Base-by-base conservation (phyloP, 768 basidiomycete species). In the Leccinum incarnatum region DNA sequence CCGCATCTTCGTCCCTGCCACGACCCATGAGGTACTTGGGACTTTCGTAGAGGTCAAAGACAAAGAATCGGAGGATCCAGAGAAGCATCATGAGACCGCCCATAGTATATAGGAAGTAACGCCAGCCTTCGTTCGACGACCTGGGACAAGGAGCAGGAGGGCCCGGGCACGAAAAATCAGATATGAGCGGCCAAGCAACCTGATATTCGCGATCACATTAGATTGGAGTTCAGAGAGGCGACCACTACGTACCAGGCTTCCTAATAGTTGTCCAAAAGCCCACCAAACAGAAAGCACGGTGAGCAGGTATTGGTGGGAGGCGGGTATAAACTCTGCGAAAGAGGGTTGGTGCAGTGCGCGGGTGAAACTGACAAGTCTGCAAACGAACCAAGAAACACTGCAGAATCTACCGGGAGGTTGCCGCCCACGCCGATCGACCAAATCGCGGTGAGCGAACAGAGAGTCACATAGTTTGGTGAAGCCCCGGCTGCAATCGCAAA, bases 201-300 rank as follows among this genome's bases (percentile, higher is more conserved):
- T 86, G 48, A 47, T 17, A 56, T 55, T 5, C 51, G 15, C 30
- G 17, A 29, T 45, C 11, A 45, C 7, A 45, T 23, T 3, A 15
- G 11, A 30, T 15, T 34, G n/a, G 0, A 14, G 0, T 46, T 65
- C 30, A 3, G 25, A 32, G 54, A 34, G 2, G 10, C 8, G 12
- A 37, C 0, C 2, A 12, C 2, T 11, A 58, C 72, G n/a, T 45
- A 79, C 79, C 52, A 81, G 64, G 62, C 78, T 81, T 17, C 83
- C 86, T 51, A 87, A 67, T 1, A 90, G 78, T 67, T 90, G 89
- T 2, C 88, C 88, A 34, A 91, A 77, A 5, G 87, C 85, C 90
- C 90, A 92, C 86, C 87, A 91, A 37, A 90, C 81, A 0, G 88
- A 89, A 17, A 91, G 77, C 14, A 91, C 74, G 0, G 89, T 90